Percentiles rank a stretch among this genome's conserved stretches.
phyloP scores from a whole-genome alignment of 768 basidiomycete genomes.

The Agaricus subrufescens region DNA sequence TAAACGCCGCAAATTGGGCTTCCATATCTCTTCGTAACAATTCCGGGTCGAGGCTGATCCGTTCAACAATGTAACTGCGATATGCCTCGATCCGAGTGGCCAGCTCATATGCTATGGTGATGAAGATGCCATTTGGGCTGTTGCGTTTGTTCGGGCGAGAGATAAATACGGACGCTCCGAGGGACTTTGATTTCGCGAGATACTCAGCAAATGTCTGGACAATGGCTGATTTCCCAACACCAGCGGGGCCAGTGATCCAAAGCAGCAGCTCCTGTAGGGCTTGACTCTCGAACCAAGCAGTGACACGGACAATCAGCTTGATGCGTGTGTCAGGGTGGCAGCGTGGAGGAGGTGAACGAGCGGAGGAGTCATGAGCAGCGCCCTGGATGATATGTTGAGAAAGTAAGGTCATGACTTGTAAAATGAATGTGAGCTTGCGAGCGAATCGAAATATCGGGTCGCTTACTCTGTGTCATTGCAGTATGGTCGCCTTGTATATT shows the following conservation, averaged over 20 bases:
- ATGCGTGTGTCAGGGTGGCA: slow-evolving; percentile 1
- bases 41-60: not conserved
- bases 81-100: not conserved
- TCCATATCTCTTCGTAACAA: not conserved
- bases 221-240: slow-evolving; percentile 7
- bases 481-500: too few relatives aligned
- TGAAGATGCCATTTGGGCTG: not conserved
- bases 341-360: not conserved
- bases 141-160: not conserved
- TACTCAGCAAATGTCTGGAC: slow-evolving; percentile 1
- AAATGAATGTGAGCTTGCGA: too few relatives aligned
- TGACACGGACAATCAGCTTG: not conserved
- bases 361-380: not conserved
- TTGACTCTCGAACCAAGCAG: not conserved
- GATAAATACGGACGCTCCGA: slow-evolving; percentile 6
- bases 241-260: slow-evolving; percentile 9
- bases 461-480: too few relatives aligned
- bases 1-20: too few relatives aligned
- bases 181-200: not conserved
- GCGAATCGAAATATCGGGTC: too few relatives aligned
- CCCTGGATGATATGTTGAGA: not conserved
- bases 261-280: not conserved
- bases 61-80: not conserved
- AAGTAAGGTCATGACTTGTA: not conserved
- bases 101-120: slow-evolving; percentile 4